These are phyloP conservation scores for Heritiera fomes DNA, from an alignment of 345 rosid genomes.

Conservation along the genomic window DNA sequence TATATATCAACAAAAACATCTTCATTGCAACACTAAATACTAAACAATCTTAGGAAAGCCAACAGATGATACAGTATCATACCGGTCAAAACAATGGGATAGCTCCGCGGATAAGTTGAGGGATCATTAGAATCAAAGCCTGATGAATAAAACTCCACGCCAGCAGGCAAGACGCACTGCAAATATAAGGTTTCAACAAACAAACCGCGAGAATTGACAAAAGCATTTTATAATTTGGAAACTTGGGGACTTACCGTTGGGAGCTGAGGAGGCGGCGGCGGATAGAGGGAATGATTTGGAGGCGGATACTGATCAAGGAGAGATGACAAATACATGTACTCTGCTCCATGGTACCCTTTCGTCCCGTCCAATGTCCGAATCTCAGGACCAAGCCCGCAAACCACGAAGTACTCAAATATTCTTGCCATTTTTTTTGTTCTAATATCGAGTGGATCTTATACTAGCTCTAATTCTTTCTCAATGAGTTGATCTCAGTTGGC, in stretches of 20 bases:
- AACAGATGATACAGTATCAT: conserved; percentile 6
- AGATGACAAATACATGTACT: conserved; percentile 60
- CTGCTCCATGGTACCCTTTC: conserved; percentile 80
- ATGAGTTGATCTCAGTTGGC: neutral
- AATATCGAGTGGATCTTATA: neutral
- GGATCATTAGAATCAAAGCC: conserved; percentile 69
- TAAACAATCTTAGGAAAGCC: neutral
- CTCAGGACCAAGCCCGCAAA: conserved; percentile 94
- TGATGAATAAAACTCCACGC: conserved; percentile 67
- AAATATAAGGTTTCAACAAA: neutral
- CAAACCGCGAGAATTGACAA: neutral
- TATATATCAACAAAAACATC: neutral
- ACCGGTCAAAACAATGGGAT: conserved; percentile 98
- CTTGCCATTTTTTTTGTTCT: conserved; percentile 42
- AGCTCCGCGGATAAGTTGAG: conserved; percentile 74
- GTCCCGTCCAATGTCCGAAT: conserved; percentile 81
- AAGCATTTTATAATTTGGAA: neutral
- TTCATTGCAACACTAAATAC: conserved; percentile 10
- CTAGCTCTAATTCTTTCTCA: neutral
- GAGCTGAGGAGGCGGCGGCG: conserved; percentile 95
- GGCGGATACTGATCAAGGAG: conserved; percentile 88
- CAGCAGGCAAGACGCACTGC: conserved; percentile 97
- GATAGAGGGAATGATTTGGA: conserved; percentile 62
- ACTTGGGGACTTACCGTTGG: conserved; percentile 56
- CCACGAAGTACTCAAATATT: conserved; percentile 93